These are phyloP conservation scores for Phytophthora sp. DNA, from an alignment of 352 stramenopile species.

Conservation along the genomic window DNA sequence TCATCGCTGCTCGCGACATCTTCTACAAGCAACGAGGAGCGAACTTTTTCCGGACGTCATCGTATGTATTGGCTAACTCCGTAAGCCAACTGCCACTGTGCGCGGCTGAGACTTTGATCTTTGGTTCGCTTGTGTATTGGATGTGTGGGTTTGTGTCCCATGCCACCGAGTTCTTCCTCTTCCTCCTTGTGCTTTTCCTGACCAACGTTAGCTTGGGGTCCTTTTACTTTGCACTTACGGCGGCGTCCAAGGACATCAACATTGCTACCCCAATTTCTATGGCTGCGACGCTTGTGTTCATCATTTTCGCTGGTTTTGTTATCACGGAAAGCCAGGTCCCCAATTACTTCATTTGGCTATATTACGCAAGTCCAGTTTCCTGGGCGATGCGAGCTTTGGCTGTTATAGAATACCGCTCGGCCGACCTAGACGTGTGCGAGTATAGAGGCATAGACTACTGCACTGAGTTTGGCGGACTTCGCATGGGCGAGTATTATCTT, in stretches of 20 bases:
- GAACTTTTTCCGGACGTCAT: constrained; percentile 57
- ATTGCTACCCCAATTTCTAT: constrained; percentile 55
- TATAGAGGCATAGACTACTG: constrained; percentile 52
- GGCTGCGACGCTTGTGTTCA: constrained; percentile 50
- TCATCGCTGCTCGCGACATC: constrained; percentile 45
- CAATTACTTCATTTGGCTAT: constrained; percentile 61
- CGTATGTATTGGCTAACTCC: constrained; percentile 63
- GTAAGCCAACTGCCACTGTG: constrained; percentile 45
- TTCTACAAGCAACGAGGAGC: constrained; percentile 59
- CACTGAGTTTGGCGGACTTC: constrained; percentile 21
- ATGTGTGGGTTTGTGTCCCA: constrained; percentile 74
- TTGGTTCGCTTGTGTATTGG: constrained; percentile 86
- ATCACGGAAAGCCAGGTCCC: constrained; percentile 58
- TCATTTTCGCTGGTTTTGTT: constrained; percentile 63
- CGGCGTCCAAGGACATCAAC: constrained; percentile 35
- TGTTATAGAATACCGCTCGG: constrained; percentile 51
- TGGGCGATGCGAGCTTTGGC: constrained; percentile 49
- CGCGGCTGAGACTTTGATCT: constrained; percentile 72
- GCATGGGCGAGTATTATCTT: constrained; percentile 44
- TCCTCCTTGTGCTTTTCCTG: constrained; percentile 59
- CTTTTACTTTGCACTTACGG: constrained; percentile 62
- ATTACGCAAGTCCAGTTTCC: constrained; percentile 64
- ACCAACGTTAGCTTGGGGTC: constrained; percentile 54
- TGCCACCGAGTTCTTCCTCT: constrained; percentile 44
- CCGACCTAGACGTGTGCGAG: constrained; percentile 37